Percentiles rank a stretch among this genome's conserved stretches.
These are phyloP conservation scores for Paratrypanosoma confusum DNA, from an alignment of 208 protist genomes.

Conservation along the genomic window DNA sequence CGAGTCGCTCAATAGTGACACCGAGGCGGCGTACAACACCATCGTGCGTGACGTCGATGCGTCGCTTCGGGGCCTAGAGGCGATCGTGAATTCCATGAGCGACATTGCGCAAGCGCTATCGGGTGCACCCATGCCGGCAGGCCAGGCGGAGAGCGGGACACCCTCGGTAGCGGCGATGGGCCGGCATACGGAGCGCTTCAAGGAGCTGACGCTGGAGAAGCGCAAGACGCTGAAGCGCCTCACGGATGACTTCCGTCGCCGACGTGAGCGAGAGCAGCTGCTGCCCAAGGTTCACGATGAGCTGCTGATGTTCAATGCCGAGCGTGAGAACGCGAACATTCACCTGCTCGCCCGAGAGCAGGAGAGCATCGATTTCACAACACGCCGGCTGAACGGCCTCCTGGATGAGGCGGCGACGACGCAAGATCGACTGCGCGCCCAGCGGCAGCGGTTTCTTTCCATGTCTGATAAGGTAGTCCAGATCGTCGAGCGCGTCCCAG, in stretches of 20 bases:
- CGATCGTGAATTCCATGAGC: constrained; percentile 14
- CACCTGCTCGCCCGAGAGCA: constrained; percentile 72
- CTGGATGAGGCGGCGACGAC: constrained; percentile 47
- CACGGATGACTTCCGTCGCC: constrained; percentile 25
- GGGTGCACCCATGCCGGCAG: no score
- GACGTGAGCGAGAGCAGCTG: constrained; percentile 42
- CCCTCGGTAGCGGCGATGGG: constrained; percentile 8
- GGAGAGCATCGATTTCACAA: constrained; percentile 55
- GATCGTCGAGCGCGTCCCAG: constrained; percentile 59
- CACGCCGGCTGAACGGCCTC: constrained; percentile 41
- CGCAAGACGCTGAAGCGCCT: constrained; percentile 26
- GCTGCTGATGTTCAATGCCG: constrained; percentile 14
- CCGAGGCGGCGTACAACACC: constrained; percentile 15
- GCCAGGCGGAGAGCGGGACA: no score
- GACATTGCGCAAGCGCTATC: constrained; percentile 13
- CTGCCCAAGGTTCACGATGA: constrained; percentile 17
- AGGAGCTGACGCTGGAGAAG: constrained; percentile 48
- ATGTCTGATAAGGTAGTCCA: constrained; percentile 41
- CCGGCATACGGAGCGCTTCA: constrained; percentile 52
- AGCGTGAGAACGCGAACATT: constrained; percentile 24
- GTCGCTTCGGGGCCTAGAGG: constrained; percentile 17
- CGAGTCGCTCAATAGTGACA: no score
- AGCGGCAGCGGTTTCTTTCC: constrained; percentile 53
- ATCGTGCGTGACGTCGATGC: constrained; percentile 18
- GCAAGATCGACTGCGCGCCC: constrained; percentile 36